Evolutionary conservation across 2,329 filamentous ascomycete genomes (phyloP).

Genomic region (Fusarium sp.): DNA sequence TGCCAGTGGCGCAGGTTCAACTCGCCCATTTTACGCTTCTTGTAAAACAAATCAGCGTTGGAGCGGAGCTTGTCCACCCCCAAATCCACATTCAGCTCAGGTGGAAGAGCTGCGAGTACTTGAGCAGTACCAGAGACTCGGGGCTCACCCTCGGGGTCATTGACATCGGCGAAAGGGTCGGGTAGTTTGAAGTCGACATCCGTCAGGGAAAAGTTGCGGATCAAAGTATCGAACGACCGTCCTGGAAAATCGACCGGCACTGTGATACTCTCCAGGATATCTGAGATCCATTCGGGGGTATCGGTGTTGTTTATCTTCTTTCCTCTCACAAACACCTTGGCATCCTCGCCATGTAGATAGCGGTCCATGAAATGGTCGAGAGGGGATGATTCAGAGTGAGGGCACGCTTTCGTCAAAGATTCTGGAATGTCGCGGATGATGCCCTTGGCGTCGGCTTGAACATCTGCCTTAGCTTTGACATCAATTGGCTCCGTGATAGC

Average conservation of each 20-base stretch:
- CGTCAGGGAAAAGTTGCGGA: constrained; percentile 86
- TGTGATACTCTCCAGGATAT: constrained; percentile 82
- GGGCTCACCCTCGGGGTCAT: constrained; percentile 76
- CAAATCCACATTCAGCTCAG: constrained; percentile 87
- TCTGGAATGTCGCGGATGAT: constrained; percentile 78
- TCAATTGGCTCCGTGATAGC: constrained; percentile 74
- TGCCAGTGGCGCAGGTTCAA: constrained; percentile 87
- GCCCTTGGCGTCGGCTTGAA: constrained; percentile 76
- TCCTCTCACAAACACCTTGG: constrained; percentile 84
- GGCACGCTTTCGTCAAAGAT: constrained; percentile 76
- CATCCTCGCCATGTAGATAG: constrained; percentile 83
- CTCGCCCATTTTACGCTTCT: constrained; percentile 79
- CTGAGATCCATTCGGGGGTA: constrained; percentile 83
- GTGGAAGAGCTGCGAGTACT: constrained; percentile 80
- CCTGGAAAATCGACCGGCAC: constrained; percentile 87
- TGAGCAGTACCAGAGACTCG: constrained; percentile 84
- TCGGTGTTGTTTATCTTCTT: constrained; percentile 71
- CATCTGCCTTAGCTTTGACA: constrained; percentile 73
- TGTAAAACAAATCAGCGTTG: constrained; percentile 82
- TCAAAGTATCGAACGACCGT: constrained; percentile 80
- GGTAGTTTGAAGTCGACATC: constrained; percentile 89
- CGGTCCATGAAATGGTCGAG: constrained; percentile 82
- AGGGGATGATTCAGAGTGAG: constrained; percentile 80
- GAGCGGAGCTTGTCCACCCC: constrained; percentile 81
- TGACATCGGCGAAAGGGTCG: constrained; percentile 79